Base-by-base conservation (phyloP, 2,329 filamentous ascomycete genomes). In the Akanthomyces dipterigenus region DNA sequence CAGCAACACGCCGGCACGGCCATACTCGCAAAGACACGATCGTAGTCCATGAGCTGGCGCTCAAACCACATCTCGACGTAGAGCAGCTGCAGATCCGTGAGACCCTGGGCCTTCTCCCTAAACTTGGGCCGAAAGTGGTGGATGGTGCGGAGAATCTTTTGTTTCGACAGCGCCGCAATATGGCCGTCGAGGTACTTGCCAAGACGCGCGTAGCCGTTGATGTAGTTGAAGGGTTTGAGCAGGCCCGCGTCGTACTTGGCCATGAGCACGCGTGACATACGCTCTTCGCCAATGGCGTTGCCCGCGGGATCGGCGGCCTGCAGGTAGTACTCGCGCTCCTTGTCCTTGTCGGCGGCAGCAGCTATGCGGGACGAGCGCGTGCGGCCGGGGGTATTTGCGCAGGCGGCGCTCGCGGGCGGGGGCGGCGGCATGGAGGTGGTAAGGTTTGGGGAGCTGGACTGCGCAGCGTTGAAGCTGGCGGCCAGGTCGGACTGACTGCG, bases 1-100 rank as follows among this genome's bases (percentile, higher is more conserved):
- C 95, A 99, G 73, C 93, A 96, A 75, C 95, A 99, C 16, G 95
- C 95, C 0, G 95, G 95, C 64, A 99, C 93, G 2, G 95, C 95
- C 95, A 99, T 99, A 73, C 92, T 96, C 2, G 95, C 95, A 77
- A 99, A 99, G 1, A 99, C 93, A 36, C 95, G 91, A 70, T 99
- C 95, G 69, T 98, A 98, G 72, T 98, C 95, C 89, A 98, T 95
- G 67, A 99, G 77, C 65, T 90, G 95, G 69, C 89, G 87, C 75
- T 99, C 95, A 71, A 99, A 98, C 93, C 95, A 98, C 91, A 98
- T 97, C 76, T 99, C 95, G 12, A 98, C 93, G 63, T 93, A 86
- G 31, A 98, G 88, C 28, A 99, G 84, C 74, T 99, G 91, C 72
- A 97, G 90, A 74, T 99, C 95, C 2, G 91, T 97, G 70, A 98